Evolutionary conservation across 345 rosid genomes (phyloP).

Genomic region (Barbarea vulgaris): DNA sequence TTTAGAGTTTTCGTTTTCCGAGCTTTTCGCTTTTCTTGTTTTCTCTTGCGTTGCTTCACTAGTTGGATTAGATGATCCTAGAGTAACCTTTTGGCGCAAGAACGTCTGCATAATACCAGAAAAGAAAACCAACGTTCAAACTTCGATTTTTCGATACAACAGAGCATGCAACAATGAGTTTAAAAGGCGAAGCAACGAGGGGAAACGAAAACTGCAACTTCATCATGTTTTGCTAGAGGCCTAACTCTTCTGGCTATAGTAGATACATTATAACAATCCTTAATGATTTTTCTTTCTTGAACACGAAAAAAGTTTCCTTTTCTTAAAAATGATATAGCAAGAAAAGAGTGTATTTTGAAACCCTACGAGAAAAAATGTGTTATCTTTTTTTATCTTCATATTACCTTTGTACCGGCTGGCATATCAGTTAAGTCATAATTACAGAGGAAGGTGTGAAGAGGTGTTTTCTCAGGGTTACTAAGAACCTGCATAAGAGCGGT

Average conservation of each 20-base stretch:
- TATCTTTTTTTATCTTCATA: constrained; percentile 1
- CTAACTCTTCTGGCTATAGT: constrained; percentile 14
- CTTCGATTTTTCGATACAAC: neutral
- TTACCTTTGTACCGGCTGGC: constrained; percentile 72
- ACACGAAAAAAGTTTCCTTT: neutral
- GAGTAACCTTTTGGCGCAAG: constrained; percentile 82
- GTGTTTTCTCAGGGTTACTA: constrained; percentile 98
- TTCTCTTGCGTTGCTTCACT: constrained; percentile 46
- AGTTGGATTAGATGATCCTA: constrained; percentile 59
- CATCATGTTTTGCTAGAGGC: neutral
- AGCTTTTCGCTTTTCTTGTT: constrained; percentile 39
- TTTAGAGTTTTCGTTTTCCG: constrained; percentile 15
- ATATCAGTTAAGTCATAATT: constrained; percentile 94
- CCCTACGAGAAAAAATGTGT: neutral
- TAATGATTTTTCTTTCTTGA: neutral
- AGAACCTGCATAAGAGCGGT: constrained; percentile 61
- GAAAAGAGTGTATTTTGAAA: neutral
- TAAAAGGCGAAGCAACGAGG: neutral
- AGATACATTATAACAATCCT: constrained; percentile 2
- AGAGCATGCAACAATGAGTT: neutral
- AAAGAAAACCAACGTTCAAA: neutral
- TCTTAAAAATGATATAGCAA: neutral
- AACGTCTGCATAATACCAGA: constrained; percentile 60
- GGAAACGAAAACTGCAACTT: neutral
- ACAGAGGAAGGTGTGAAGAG: constrained; percentile 92